These are phyloP conservation scores for Ogataea salicorniae DNA, from an alignment of 805 yeast species.

Conservation along the genomic window DNA sequence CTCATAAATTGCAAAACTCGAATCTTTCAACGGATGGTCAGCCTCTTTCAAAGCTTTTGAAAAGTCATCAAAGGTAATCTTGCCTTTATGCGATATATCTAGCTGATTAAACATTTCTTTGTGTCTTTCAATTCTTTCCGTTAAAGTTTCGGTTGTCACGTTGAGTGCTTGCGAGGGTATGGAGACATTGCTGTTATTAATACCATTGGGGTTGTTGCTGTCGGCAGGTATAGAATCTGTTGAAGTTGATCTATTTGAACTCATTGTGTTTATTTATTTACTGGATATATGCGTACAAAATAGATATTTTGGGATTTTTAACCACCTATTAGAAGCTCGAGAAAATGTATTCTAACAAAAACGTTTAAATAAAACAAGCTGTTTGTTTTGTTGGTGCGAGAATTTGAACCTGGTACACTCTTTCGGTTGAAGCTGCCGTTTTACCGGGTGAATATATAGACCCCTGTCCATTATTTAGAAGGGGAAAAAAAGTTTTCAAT, in stretches of 20 bases:
- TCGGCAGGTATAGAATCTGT: background rate
- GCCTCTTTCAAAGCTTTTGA: constrained; percentile 38
- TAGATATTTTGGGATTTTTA: background rate
- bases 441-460: no score
- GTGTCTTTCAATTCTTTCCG: constrained; percentile 30
- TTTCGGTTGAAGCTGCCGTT: no score
- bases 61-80: constrained; percentile 44
- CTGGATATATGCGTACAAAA: background rate
- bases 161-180: background rate
- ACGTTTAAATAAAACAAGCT: no score
- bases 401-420: no score
- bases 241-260: background rate
- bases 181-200: background rate
- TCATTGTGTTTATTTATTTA: no score
- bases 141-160: constrained; percentile 11
- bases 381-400: no score
- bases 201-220: background rate
- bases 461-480: no score
- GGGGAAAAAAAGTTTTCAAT: background rate
- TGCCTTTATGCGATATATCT: constrained; percentile 43
- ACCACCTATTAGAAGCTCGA: no score
- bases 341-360: no score
- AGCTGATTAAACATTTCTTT: constrained; percentile 37
- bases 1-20: constrained; percentile 51
- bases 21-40: constrained; percentile 62